Conservation (phyloP, 2,329 filamentous ascomycete species). For the Fusarium acutatum region DNA sequence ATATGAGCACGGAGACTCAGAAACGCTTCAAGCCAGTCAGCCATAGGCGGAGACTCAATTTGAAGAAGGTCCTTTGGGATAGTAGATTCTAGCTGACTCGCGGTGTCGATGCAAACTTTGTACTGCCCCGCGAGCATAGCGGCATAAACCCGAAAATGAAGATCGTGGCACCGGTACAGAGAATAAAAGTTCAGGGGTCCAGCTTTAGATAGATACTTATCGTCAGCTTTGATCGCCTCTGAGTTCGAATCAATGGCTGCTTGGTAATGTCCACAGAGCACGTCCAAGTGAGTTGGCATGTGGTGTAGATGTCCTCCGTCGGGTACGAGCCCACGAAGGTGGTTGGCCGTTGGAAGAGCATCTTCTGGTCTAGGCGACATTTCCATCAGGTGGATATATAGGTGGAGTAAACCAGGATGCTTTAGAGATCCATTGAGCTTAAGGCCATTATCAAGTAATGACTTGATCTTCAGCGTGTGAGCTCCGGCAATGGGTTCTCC, state of each 20-base stretch:
- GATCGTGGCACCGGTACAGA: slow-evolving; percentile 77
- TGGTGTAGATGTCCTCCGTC: slow-evolving; percentile 77
- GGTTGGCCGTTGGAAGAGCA: slow-evolving; percentile 68
- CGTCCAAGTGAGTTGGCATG: slow-evolving; percentile 81
- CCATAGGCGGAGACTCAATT: slow-evolving; percentile 75
- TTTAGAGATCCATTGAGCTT: slow-evolving; percentile 32
- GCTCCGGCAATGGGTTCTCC: background rate
- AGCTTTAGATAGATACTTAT: slow-evolving; percentile 67
- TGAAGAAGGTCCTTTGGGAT: slow-evolving; percentile 71
- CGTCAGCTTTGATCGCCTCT: slow-evolving; percentile 72
- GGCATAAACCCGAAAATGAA: slow-evolving; percentile 78
- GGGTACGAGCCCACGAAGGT: slow-evolving; percentile 70
- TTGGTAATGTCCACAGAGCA: slow-evolving; percentile 74
- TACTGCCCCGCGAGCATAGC: slow-evolving; percentile 80
- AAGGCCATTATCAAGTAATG: background rate
- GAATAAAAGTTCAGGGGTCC: slow-evolving; percentile 78
- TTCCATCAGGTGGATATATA: slow-evolving; percentile 82
- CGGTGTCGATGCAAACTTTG: slow-evolving; percentile 68
- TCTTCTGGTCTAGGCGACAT: slow-evolving; percentile 74
- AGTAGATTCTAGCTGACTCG: slow-evolving; percentile 65
- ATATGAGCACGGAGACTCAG: slow-evolving; percentile 73
- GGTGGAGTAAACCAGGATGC: slow-evolving; percentile 79
- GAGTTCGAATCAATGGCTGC: slow-evolving; percentile 73
- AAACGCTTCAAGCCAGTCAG: slow-evolving; percentile 80
- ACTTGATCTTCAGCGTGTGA: background rate